phyloP scores from a whole-genome alignment of 2,329 filamentous ascomycete genomes.

The Dactylellina sp. region DNA sequence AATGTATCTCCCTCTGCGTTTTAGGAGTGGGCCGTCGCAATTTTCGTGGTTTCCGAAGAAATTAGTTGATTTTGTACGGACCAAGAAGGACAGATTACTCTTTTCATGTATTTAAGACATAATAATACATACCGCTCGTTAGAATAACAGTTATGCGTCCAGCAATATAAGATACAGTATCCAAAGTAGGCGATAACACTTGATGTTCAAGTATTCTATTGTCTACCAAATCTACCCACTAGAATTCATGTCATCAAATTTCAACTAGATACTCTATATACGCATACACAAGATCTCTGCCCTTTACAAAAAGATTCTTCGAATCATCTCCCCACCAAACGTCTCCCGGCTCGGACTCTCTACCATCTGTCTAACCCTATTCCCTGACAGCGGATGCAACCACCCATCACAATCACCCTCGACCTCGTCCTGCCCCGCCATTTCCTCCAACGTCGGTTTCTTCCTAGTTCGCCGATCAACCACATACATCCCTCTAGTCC shows the following conservation, averaged over 20 bases:
- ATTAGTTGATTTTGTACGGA: neutral
- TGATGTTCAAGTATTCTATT: too few species aligned
- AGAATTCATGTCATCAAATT: too few species aligned
- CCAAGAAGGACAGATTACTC: neutral
- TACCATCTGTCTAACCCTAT: slow-evolving; percentile 81
- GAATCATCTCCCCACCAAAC: slow-evolving; percentile 58
- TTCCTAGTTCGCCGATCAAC: slow-evolving; percentile 74
- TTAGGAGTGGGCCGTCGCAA: too few species aligned
- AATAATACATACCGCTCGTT: slow-evolving; percentile 3
- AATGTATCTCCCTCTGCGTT: too few species aligned
- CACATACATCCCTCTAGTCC: slow-evolving; percentile 92
- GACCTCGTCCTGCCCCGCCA: slow-evolving; percentile 69
- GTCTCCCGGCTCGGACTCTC: slow-evolving; percentile 61
- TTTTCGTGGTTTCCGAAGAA: too few species aligned
- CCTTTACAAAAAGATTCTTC: slow-evolving; percentile 57
- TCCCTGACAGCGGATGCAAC: slow-evolving; percentile 79
- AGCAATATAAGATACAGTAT: too few species aligned
- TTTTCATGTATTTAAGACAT: neutral
- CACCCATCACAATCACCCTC: slow-evolving; percentile 80
- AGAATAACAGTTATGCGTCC: neutral
- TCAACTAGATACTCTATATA: too few species aligned
- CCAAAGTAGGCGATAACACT: too few species aligned
- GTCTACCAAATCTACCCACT: too few species aligned
- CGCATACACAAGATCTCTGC: too few species aligned
- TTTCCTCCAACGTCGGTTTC: slow-evolving; percentile 64